Conservation (phyloP, 2,329 filamentous ascomycete genomes). For the Phialemoniopsis sp. region DNA sequence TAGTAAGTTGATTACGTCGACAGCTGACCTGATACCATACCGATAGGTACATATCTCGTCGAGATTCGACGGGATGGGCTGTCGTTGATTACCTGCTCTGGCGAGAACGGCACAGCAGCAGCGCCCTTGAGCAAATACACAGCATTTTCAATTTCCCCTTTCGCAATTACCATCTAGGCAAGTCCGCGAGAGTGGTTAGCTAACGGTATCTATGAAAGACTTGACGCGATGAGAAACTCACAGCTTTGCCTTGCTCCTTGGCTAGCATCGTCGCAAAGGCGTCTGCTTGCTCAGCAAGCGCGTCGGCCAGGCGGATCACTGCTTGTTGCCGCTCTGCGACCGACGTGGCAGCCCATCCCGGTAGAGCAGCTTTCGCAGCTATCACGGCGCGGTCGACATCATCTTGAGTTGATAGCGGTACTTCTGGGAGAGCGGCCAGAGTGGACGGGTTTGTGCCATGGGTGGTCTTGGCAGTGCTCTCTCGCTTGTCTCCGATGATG, state of each 20-base stretch:
- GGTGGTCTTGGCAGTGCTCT: conserved; percentile 9
- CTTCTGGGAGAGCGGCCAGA: conserved; percentile 21
- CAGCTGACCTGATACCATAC: too few species aligned
- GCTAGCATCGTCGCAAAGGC: conserved; percentile 11
- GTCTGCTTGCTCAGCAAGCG: conserved; percentile 22
- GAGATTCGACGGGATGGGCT: conserved; percentile 3
- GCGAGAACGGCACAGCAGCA: conserved; percentile 19
- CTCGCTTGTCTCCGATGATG: conserved; percentile 13
- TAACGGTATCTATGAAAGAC: too few species aligned
- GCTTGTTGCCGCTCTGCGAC: conserved; percentile 25
- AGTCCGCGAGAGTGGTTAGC: too few species aligned
- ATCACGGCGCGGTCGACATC: conserved; percentile 32
- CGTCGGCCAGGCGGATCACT: conserved; percentile 20
- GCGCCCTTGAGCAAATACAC: conserved; percentile 11
- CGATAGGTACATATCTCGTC: conserved; percentile 64
- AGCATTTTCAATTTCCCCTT: conserved; percentile 9
- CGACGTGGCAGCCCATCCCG: conserved; percentile 28
- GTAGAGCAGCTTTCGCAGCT: conserved; percentile 27
- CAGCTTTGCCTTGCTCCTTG: conserved; percentile 15
- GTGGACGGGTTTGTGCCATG: conserved; percentile 27
- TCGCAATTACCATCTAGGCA: background rate
- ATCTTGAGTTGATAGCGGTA: conserved; percentile 29
- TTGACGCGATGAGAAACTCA: too few species aligned
- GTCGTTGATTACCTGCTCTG: conserved; percentile 25
- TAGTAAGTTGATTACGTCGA: too few species aligned